Percentiles rank a stretch among this genome's conserved stretches.
Evolutionary conservation across 192 early-diverging fungal genomes (phyloP).

Genomic region (Cladochytrium replicatum): DNA sequence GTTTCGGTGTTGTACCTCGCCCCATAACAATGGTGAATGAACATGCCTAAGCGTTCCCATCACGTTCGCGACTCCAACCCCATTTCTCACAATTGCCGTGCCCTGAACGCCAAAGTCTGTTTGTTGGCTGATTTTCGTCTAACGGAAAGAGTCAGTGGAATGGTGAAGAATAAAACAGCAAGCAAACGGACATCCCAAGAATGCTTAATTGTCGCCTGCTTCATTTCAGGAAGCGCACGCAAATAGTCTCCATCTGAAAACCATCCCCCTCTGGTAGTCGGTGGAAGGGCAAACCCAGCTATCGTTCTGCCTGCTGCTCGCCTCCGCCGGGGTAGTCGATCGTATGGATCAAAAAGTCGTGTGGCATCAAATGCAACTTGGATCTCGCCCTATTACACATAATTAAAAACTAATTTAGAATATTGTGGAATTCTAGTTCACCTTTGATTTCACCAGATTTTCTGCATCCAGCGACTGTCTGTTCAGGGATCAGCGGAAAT

Average conservation of each 20-base stretch:
- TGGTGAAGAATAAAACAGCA: background rate
- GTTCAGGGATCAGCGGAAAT: no score
- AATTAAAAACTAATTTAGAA: background rate
- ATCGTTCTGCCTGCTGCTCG: constrained; percentile 7
- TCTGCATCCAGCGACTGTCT: constrained; percentile 32
- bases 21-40: constrained; percentile 56
- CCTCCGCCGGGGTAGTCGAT: background rate
- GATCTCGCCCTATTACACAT: constrained; percentile 29
- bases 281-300: constrained; percentile 9
- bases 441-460: constrained; percentile 30
- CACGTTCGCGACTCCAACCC: constrained; percentile 67
- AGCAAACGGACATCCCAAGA: constrained; percentile 37
- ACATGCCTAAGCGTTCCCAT: constrained; percentile 69
- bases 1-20: constrained; percentile 42
- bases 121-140: constrained; percentile 27
- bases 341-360: constrained; percentile 24
- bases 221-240: constrained; percentile 25
- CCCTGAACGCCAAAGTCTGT: constrained; percentile 31
- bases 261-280: background rate
- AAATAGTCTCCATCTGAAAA: no score
- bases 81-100: constrained; percentile 42
- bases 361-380: constrained; percentile 38
- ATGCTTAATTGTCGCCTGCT: constrained; percentile 37
- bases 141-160: constrained; percentile 1
- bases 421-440: background rate